phyloP scores from a whole-genome alignment of 805 yeast genomes.

The Yarrowia sp. region DNA sequence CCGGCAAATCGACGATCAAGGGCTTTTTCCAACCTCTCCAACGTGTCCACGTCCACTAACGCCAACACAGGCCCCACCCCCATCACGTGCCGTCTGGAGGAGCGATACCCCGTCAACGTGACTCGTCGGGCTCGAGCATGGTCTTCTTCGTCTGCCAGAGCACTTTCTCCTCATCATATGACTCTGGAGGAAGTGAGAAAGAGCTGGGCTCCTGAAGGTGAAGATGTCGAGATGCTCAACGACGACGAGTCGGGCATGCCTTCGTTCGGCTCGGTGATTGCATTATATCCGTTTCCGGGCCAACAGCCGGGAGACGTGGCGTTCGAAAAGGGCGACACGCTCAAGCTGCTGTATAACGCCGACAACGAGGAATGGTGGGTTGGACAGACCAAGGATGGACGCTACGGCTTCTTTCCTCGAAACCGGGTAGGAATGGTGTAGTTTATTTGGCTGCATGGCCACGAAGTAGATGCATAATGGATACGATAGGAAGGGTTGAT shows the following conservation, averaged over 20 bases:
- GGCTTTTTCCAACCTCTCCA: neutral
- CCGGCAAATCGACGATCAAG: neutral
- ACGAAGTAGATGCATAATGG: neutral
- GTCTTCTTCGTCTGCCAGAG: constrained; percentile 33
- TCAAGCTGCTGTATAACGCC: constrained; percentile 39
- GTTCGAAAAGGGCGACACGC: constrained; percentile 40
- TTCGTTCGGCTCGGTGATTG: constrained; percentile 29
- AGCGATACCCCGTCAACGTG: constrained; percentile 8
- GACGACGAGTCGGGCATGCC: neutral
- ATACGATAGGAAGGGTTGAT: neutral
- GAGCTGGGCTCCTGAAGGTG: constrained; percentile 5
- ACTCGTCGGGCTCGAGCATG: constrained; percentile 32
- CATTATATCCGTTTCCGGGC: constrained; percentile 39
- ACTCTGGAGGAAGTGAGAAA: constrained; percentile 1
- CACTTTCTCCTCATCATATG: constrained; percentile 29
- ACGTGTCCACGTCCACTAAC: neutral
- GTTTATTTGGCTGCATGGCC: neutral
- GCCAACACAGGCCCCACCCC: constrained; percentile 5
- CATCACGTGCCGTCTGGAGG: constrained; percentile 25
- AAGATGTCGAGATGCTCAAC: constrained; percentile 16
- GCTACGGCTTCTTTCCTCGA: constrained; percentile 46
- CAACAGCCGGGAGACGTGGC: constrained; percentile 40
- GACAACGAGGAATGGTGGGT: constrained; percentile 50
- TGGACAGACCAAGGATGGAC: constrained; percentile 43
- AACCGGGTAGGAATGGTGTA: constrained; percentile 41